Conservation (phyloP, 2,329 filamentous ascomycete genomes). For the Aspergillus ruber region DNA sequence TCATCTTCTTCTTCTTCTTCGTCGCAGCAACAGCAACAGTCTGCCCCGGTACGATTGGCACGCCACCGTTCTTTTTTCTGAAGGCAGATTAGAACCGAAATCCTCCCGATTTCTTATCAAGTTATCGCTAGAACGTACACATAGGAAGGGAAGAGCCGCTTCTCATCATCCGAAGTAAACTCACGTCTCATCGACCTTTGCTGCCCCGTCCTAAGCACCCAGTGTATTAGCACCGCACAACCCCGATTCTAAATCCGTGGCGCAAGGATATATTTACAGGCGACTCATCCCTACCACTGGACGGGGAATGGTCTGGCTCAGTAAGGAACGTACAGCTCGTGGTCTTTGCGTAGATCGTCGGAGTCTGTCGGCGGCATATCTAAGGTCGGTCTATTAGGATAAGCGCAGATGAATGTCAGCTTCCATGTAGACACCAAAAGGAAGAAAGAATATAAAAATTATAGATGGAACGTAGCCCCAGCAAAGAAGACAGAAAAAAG, state of each 20-base stretch:
- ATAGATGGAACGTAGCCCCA: background rate
- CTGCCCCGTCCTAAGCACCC: conserved; percentile 8
- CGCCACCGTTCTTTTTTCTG: conserved; percentile 15
- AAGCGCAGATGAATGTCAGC: background rate
- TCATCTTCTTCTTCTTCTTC: conserved; percentile 18
- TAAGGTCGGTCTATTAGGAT: conserved; percentile 5
- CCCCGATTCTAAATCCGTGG: background rate
- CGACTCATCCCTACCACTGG: conserved; percentile 16
- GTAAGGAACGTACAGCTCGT: conserved; percentile 14
- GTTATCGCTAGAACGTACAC: conserved; percentile 9
- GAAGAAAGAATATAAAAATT: conserved; percentile 1
- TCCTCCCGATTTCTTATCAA: background rate
- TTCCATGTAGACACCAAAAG: background rate
- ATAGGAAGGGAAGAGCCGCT: conserved; percentile 15
- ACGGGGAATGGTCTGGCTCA: conserved; percentile 12
- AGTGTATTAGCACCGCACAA: conserved; percentile 8
- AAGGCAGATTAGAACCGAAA: background rate
- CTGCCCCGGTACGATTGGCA: conserved; percentile 24
- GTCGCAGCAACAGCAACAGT: conserved; percentile 6
- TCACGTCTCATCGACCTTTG: conserved; percentile 9
- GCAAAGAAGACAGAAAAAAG: background rate
- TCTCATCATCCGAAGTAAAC: conserved; percentile 17
- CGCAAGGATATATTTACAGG: conserved; percentile 14
- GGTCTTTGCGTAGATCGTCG: conserved; percentile 3
- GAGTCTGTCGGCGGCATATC: conserved; percentile 15